A percentile compares a stretch with the other conserved stretches of the same genome.
These are phyloP conservation scores for Zopfia rhizophila DNA, from an alignment of 2,329 filamentous ascomycete genomes.

Conservation along the genomic window DNA sequence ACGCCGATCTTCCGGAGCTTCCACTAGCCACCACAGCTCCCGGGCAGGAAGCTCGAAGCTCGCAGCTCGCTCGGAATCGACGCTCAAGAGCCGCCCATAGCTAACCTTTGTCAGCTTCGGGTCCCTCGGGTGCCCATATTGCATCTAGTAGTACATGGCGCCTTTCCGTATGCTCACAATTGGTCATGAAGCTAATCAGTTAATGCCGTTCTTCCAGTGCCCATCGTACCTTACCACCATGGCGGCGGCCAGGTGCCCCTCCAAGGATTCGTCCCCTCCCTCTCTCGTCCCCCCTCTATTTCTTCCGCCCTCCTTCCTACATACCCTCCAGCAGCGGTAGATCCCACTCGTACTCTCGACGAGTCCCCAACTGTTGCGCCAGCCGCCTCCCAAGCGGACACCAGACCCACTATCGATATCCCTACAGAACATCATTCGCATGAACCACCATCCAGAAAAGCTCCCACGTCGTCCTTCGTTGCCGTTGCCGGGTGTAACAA, in stretches of 20 bases:
- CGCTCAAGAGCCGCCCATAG: constrained; percentile 17
- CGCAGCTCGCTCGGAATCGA: constrained; percentile 19
- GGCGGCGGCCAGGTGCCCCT: constrained; percentile 49
- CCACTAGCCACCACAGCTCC: constrained; percentile 24
- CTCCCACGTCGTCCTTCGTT: constrained; percentile 24
- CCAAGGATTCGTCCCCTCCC: constrained; percentile 36
- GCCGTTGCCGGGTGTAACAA: constrained; percentile 23
- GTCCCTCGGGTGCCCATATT: constrained; percentile 30
- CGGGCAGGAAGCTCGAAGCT: no score
- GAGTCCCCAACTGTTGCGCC: constrained; percentile 34
- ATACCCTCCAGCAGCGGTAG: constrained; percentile 34
- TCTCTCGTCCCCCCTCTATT: constrained; percentile 34
- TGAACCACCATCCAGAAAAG: constrained; percentile 30
- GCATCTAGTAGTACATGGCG: constrained; percentile 8
- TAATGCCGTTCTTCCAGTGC: constrained; percentile 37
- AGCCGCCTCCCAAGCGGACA: constrained; percentile 35
- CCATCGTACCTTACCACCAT: constrained; percentile 48
- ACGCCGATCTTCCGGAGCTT: constrained; percentile 36
- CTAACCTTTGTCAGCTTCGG: constrained; percentile 41
- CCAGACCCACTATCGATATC: constrained; percentile 41
- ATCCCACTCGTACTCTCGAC: constrained; percentile 25
- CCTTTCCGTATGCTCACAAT: constrained; percentile 21
- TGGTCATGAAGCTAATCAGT: constrained; percentile 36
- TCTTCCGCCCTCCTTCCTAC: constrained; percentile 34
- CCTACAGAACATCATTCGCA: constrained; percentile 36